Base-by-base conservation (phyloP, 345 rosid genomes). In the Lepidium sativum region DNA sequence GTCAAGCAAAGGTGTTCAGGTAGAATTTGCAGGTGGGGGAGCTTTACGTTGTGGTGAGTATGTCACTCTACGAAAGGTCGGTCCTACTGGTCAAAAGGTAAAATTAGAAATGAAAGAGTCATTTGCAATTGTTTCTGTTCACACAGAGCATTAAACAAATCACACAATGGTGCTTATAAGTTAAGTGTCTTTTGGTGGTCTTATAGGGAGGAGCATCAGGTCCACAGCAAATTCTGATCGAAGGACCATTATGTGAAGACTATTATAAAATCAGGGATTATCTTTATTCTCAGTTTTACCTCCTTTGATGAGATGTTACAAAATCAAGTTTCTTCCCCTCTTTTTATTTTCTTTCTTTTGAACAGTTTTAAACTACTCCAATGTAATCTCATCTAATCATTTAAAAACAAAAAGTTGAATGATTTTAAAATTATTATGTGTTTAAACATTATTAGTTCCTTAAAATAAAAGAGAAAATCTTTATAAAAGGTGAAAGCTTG, bases 201-300 rank as follows among this genome's bases (percentile, higher is more conserved):
- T n/a, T 51, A 32, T 48, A 87, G 99, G 97, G 94, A 2, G 90
- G 91, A 16, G 82, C 82, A 42, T 82, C 95, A 2, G 89, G 97
- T 15, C 83, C 86, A 18, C 99, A 90, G 73, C 99, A 94, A 54
- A 80, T 94, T 49, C 75, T 90, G 47, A 81, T 94, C 3, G 99
- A 94, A 78, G 99, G 99, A 39, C 99, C 99, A 0, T 76, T 94
- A 38, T 86, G 97, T 15, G 97, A 94, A 60, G 99, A 90, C 59
- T 94, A 94, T 29, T 94, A 90, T 33, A 86, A 87, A 79, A 89
- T 94, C 54, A 78, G 97, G 0, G 97, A 88, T 33, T 75, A 83
- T 73, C 84, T 94, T 10, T 87, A 90, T 75, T 87, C 99, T 17
- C 99, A 94, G 67, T 90, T 90, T 75, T 90, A 83, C 79, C 82